Evolutionary conservation across 176 grass and related monocot species (phyloP), one percentile per base, ranked within the genome.

Genomic region (Puccinellia tenuiflora): DNA sequence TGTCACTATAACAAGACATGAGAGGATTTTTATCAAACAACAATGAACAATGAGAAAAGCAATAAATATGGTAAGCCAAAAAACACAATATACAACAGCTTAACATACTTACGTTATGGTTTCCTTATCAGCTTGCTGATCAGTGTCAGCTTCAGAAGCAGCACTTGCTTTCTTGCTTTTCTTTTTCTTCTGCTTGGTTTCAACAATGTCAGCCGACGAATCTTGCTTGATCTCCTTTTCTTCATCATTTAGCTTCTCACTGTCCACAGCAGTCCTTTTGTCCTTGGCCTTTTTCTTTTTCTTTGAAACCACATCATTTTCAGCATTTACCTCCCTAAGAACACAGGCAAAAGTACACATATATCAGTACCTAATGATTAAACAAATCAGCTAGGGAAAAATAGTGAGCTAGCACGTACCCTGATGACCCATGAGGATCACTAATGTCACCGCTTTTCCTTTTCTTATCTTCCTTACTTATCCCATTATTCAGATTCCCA

Each of bases 211-310:
- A 71, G 40, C 81, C 15, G 68, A 31, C 25, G 83, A 28, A 77
- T 76, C 35, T 47, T 77, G 70, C 42, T 79, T 86, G 39, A 12
- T 42, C 15, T 82, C 78, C 52, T 88, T 90, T 48, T 78, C 68
- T 69, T 86, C 70, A 31, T 33, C 26, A 0, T 50, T 51, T 51
- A 74, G 17, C 45, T 74, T 50, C 45, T 51, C 71, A 47, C 25
- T 80, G 13, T 79, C 69, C 50, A 88, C 59, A 53, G n/a, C 9
- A 73, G 64, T 73, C 18, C 14, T 86, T 76, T 90, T 85, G 64
- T 86, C 89, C 75, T 91, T 94, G 26, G 29, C 30, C 29, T 84
- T 94, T 67, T 88, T 94, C 78, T 90, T 97, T 77, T 91, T 97
- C 84, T 92, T 92, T 54, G 64, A 73, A 9, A 78, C 2, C 1